A percentile compares a stretch with the other conserved stretches of the same genome.
Conservation (phyloP, 2,329 filamentous ascomycete genomes). For the Ascocoryne sarcoides region DNA sequence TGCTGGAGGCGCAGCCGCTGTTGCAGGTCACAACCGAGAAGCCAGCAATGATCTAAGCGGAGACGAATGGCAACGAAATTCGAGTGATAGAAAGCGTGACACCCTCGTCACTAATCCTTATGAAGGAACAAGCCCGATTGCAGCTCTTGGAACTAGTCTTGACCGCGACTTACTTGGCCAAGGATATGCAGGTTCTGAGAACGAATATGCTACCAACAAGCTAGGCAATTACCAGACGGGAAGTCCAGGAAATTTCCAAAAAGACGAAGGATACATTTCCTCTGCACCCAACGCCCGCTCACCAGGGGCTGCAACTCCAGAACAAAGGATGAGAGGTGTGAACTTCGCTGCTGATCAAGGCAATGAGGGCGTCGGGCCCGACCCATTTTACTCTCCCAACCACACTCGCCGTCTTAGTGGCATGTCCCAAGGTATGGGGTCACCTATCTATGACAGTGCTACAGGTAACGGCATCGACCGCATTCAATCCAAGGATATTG, state of each 20-base stretch:
- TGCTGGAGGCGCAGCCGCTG: slow-evolving; percentile 44
- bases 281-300: slow-evolving; percentile 50
- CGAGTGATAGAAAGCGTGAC: slow-evolving; percentile 55
- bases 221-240: slow-evolving; percentile 29
- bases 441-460: slow-evolving; percentile 82
- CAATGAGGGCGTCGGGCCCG: slow-evolving; percentile 41
- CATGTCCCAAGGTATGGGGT: slow-evolving; percentile 84
- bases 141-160: slow-evolving; percentile 30
- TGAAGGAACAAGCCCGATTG: slow-evolving; percentile 54
- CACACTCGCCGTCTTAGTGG: slow-evolving; percentile 68
- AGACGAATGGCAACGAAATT: slow-evolving; percentile 56
- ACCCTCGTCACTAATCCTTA: slow-evolving; percentile 60
- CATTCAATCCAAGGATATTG: slow-evolving; percentile 93
- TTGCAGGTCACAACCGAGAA: slow-evolving; percentile 44
- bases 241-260: slow-evolving; percentile 50
- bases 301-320: slow-evolving; percentile 37
- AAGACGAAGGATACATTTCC: slow-evolving; percentile 90
- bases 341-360: slow-evolving; percentile 45
- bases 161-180: slow-evolving; percentile 37
- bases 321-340: slow-evolving; percentile 33
- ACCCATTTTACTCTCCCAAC: slow-evolving; percentile 56
- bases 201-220: slow-evolving; percentile 33
- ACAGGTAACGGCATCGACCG: slow-evolving; percentile 81
- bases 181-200: slow-evolving; percentile 29
- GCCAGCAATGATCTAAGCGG: slow-evolving; percentile 46